Conservation (phyloP, 177 flowering plant genomes). For the Vitis hybrid region DNA sequence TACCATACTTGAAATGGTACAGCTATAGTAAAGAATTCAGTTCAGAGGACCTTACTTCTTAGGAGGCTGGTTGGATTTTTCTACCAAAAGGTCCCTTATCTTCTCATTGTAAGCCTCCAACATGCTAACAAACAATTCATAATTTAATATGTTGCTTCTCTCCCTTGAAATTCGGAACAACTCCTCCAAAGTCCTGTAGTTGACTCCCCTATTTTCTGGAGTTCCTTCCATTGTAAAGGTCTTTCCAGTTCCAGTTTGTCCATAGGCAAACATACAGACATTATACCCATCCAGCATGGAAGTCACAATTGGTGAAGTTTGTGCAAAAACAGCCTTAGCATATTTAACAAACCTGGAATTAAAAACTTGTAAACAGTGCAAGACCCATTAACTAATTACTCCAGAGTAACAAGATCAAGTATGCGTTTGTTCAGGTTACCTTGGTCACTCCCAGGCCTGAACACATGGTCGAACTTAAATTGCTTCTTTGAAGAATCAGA, state of each 20-base stretch:
- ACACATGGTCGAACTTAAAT: constrained; percentile 87
- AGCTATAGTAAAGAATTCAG: too few relatives aligned
- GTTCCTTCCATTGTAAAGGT: constrained; percentile 95
- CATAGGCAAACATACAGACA: constrained; percentile 91
- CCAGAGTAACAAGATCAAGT: neutral
- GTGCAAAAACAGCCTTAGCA: constrained; percentile 79
- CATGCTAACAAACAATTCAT: constrained; percentile 84
- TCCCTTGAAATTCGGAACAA: constrained; percentile 60
- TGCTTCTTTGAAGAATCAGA: constrained; percentile 75
- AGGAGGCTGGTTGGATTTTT: constrained; percentile 49
- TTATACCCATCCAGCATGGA: constrained; percentile 91
- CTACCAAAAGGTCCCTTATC: constrained; percentile 79
- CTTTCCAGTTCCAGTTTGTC: constrained; percentile 95
- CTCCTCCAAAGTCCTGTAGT: constrained; percentile 81
- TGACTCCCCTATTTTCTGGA: constrained; percentile 81
- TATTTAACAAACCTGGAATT: neutral
- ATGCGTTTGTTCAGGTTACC: constrained; percentile 34
- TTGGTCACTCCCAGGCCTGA: constrained; percentile 74
- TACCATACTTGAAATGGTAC: too few relatives aligned
- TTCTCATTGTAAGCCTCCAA: constrained; percentile 92
- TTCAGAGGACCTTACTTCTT: constrained; percentile 57
- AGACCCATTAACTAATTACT: too few relatives aligned
- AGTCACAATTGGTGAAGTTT: constrained; percentile 70
- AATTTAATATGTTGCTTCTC: constrained; percentile 48
- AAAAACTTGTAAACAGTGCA: constrained; percentile 6